Conservation (phyloP, 495 filamentous ascomycete species). For the Terfezia claveryi region DNA sequence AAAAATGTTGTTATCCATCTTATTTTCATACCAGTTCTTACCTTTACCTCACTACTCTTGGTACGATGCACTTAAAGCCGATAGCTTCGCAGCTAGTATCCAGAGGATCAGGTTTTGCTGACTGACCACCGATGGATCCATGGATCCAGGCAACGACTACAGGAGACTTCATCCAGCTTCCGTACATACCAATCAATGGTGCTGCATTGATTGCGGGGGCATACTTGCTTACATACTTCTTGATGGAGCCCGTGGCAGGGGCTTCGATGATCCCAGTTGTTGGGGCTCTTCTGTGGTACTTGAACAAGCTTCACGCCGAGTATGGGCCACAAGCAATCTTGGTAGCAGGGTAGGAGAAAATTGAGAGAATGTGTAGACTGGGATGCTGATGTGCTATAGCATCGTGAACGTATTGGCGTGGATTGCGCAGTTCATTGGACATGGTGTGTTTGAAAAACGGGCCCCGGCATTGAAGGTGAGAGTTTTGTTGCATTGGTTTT, state of each 20-base stretch:
- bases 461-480: constrained; percentile 43
- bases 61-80: constrained; percentile 27
- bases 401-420: constrained; percentile 51
- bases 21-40: constrained; percentile 62
- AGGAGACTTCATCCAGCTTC: constrained; percentile 36
- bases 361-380: not conserved
- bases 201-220: constrained; percentile 33
- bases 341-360: constrained; percentile 25
- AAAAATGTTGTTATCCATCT: constrained; percentile 79
- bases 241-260: constrained; percentile 86
- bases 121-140: constrained; percentile 4
- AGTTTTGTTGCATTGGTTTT: no score
- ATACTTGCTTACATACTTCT: constrained; percentile 63
- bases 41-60: constrained; percentile 58
- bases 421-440: constrained; percentile 76
- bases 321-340: constrained; percentile 47
- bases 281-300: constrained; percentile 44
- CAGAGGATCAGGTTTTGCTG: not conserved
- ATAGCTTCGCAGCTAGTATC: no score
- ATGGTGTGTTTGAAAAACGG: constrained; percentile 70
- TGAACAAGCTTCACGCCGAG: constrained; percentile 48
- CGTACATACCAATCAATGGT: constrained; percentile 59
- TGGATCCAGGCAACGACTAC: constrained; percentile 15
- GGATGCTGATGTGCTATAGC: constrained; percentile 8
- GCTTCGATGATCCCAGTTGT: constrained; percentile 48